Percentiles rank a stretch among this genome's conserved stretches.
Evolutionary conservation across 352 stramenopile genomes (phyloP).

Genomic region (Ophiocytium majus): DNA sequence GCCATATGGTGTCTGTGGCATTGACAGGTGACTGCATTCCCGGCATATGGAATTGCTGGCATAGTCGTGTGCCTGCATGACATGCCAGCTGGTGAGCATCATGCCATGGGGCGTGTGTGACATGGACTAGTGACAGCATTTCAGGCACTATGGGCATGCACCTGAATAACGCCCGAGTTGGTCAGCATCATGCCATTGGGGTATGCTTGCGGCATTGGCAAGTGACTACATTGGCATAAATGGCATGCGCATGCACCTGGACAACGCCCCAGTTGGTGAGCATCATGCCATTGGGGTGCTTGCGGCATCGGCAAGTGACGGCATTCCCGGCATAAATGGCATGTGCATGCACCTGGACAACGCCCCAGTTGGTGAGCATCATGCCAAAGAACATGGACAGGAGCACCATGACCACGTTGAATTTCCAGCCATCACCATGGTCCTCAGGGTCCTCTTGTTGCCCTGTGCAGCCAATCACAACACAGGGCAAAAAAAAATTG

Average conservation of each 20-base stretch:
- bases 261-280: slow-evolving; percentile 72
- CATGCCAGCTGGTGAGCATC: not conserved
- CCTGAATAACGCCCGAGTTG: slow-evolving; percentile 75
- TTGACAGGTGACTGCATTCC: slow-evolving; percentile 11
- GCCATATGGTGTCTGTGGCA: not conserved
- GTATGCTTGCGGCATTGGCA: not conserved
- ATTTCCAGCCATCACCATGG: slow-evolving; percentile 78
- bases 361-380: slow-evolving; percentile 89
- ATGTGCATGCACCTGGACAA: slow-evolving; percentile 66
- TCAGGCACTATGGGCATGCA: slow-evolving; percentile 60
- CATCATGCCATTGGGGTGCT: not conserved
- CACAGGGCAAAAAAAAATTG: not conserved
- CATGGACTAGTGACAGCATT: slow-evolving; percentile 14
- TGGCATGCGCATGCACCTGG: slow-evolving; percentile 63
- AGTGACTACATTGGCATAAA: slow-evolving; percentile 40
- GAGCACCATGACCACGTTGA: slow-evolving; percentile 84
- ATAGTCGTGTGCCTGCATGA: not conserved
- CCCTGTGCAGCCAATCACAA: not conserved
- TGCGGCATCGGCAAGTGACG: not conserved
- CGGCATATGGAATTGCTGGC: too few species aligned
- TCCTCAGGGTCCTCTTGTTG: slow-evolving; percentile 31
- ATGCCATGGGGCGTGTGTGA: not conserved
- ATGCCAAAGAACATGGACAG: slow-evolving; percentile 88
- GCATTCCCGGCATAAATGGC: slow-evolving; percentile 54
- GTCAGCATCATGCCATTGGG: not conserved